Percentiles rank a stretch among this genome's conserved stretches.
phyloP scores from a whole-genome alignment of 2,329 filamentous ascomycete genomes.

The Fusarium fujikuroi region DNA sequence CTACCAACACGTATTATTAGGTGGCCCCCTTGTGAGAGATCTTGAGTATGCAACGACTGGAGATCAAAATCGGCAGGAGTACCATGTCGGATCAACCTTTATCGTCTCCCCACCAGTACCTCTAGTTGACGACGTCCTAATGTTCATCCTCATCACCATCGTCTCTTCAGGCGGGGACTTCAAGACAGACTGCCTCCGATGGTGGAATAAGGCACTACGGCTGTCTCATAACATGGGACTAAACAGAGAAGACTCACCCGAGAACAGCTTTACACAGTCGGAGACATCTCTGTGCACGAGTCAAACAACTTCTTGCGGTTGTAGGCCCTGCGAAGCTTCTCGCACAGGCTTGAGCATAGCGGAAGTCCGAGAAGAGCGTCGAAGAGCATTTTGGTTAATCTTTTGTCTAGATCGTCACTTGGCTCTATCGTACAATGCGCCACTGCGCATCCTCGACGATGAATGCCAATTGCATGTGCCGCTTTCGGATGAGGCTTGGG shows the following conservation, averaged over 20 bases:
- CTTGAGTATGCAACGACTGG: background rate
- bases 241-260: background rate
- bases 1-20: background rate
- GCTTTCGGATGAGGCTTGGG: background rate
- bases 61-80: background rate
- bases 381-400: background rate
- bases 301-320: background rate
- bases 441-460: background rate
- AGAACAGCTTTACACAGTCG: background rate
- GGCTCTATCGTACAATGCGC: background rate
- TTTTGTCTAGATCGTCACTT: background rate
- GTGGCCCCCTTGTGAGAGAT: background rate
- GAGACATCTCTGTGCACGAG: background rate
- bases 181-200: background rate
- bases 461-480: background rate
- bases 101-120: background rate
- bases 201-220: background rate
- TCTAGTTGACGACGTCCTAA: background rate
- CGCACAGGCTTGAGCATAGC: background rate
- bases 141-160: background rate
- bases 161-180: background rate
- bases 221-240: background rate
- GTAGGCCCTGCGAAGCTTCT: background rate
- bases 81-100: background rate
- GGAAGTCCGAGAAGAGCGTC: background rate